A percentile compares a stretch with the other conserved stretches of the same genome.
Evolutionary conservation across 768 basidiomycete species (phyloP).

Genomic region (Mycena filopes): DNA sequence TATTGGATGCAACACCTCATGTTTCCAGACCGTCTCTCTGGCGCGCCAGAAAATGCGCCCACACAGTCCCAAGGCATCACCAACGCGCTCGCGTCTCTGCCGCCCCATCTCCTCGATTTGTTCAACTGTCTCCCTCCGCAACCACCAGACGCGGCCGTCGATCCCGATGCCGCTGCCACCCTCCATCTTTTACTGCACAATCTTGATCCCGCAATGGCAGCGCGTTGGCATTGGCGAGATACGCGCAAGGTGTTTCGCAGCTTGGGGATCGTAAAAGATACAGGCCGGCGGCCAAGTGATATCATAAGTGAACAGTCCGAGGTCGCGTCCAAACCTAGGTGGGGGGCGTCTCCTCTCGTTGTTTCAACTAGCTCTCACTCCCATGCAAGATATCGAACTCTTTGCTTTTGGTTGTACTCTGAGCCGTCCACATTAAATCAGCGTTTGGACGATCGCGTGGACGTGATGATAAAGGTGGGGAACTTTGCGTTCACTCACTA

Average conservation of each 20-base stretch:
- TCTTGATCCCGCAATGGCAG: constrained; percentile 80
- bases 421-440: constrained; percentile 67
- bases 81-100: constrained; percentile 55
- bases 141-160: constrained; percentile 63
- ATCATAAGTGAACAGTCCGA: constrained; percentile 72
- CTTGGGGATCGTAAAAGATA: constrained; percentile 80
- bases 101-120: constrained; percentile 57
- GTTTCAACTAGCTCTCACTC: background rate
- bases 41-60: constrained; percentile 32
- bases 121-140: constrained; percentile 69
- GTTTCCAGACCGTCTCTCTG: constrained; percentile 80
- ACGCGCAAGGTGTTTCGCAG: constrained; percentile 89
- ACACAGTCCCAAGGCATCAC: constrained; percentile 51
- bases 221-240: constrained; percentile 96
- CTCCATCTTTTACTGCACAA: constrained; percentile 72
- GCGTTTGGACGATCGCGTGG: constrained; percentile 83
- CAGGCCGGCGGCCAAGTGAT: constrained; percentile 71
- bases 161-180: constrained; percentile 68
- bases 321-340: constrained; percentile 62
- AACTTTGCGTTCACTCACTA: background rate
- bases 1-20: constrained; percentile 98
- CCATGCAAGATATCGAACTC: constrained; percentile 76
- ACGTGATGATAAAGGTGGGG: constrained; percentile 87
- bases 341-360: background rate
- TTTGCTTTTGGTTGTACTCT: constrained; percentile 94